These are phyloP conservation scores for Hevea brasiliensis DNA, from an alignment of 345 rosid species.

Conservation along the genomic window DNA sequence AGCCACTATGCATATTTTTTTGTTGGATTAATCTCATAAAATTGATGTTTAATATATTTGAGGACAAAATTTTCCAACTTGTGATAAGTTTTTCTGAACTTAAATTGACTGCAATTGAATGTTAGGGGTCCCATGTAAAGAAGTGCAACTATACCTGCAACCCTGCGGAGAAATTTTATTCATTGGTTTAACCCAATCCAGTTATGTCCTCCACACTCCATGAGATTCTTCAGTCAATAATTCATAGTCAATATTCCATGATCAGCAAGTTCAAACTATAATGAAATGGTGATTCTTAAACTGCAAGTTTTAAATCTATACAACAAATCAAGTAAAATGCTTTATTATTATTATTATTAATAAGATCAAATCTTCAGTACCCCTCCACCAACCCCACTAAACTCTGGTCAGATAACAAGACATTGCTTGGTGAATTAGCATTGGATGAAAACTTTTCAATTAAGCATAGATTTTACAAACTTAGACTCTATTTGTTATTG, in stretches of 20 bases:
- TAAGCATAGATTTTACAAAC: too few species aligned
- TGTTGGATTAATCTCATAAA: neutral
- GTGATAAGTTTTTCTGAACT: neutral
- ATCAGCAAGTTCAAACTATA: neutral
- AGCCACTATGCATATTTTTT: neutral
- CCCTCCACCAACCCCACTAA: neutral
- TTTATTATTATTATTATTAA: too few species aligned
- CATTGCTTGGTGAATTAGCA: neutral
- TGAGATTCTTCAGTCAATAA: slow-evolving; percentile 6
- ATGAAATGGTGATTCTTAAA: neutral
- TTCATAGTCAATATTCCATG: neutral
- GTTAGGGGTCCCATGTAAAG: too few species aligned
- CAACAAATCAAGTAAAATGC: neutral
- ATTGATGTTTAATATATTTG: neutral
- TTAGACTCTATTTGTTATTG: too few species aligned
- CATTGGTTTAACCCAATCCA: too few species aligned
- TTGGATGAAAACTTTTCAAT: neutral
- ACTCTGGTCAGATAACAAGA: neutral
- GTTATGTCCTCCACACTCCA: too few species aligned
- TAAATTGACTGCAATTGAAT: neutral
- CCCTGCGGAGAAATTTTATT: too few species aligned
- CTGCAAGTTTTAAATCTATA: neutral
- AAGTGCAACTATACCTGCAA: too few species aligned
- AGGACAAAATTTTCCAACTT: neutral
- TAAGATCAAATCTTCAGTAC: neutral